Base-by-base conservation (phyloP, 2,329 filamentous ascomycete species). In the Alternaria sp. region DNA sequence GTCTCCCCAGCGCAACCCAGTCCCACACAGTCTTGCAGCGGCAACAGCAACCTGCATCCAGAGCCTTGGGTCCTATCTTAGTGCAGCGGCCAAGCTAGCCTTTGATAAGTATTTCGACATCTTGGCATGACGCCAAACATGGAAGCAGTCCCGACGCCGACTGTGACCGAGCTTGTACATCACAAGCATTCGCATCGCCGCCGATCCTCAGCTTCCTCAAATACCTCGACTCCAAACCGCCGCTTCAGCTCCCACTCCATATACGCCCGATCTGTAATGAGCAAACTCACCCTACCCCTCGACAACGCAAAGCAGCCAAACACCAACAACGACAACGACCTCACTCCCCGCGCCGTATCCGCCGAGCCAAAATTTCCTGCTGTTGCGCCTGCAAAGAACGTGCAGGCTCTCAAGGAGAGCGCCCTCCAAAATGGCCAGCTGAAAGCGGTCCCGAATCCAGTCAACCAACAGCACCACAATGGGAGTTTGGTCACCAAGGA, bases 211-310 rank as follows among this genome's bases (percentile, higher is more conserved):
- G 36, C 65, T 52, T 65, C 68, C 26, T 51, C 59, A 59, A 43
- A 43, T 22, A 44, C 52, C 53, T 57, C 52, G 34, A 57, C 49
- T 44, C 51, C 54, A 6, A 54, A 53, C 42, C 70, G 72, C 59
- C 73, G 70, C 58, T 74, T 76, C 69, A 78, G 80, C 72, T 81
- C 84, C 70, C 83, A 83, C 72, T 84, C 82, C 53, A 71, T 75
- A 61, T 80, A 83, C 67, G 83, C 84, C 51, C 81, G 82, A 75
- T 81, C 80, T 69, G 82, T 81, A 70, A 83, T 84, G 80, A 81
- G 79, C 75, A 78, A 72, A 69, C 72, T 78, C 65, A 66, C 66
- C 56, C 66, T 70, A 32, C 64, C 68, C 54, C 58, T 54, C 57
- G 61, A 70, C 48, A 63, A 65, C 67, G 63, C 67, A 54, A 68